Evolutionary conservation across 208 protist species (phyloP).

Genomic region (Wallacemonas sp.): DNA sequence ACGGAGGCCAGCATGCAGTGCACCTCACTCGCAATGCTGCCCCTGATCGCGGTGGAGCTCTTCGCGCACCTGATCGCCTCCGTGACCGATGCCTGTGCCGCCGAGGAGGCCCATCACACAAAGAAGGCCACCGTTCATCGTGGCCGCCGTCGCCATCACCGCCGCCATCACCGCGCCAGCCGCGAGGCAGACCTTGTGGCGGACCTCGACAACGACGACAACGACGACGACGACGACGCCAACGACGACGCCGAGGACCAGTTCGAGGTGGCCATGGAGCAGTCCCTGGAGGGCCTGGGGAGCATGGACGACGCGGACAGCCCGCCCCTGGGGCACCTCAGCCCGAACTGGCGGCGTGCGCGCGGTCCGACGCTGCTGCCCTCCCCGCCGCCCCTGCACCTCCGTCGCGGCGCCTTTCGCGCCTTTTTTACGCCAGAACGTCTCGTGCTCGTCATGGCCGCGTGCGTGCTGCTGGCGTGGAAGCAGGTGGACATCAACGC

Average conservation of each 20-base stretch:
- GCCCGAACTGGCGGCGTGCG: no score
- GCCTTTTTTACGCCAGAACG: conserved; percentile 16
- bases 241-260: no score
- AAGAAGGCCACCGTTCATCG: not conserved
- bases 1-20: not conserved
- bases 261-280: no score
- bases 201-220: no score
- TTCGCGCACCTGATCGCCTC: conserved; percentile 24
- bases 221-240: no score
- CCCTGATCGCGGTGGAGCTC: conserved; percentile 32
- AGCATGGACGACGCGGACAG: no score
- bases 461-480: conserved; percentile 40
- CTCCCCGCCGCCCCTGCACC: not conserved
- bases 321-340: no score
- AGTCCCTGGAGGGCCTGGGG: no score
- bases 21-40: conserved; percentile 21
- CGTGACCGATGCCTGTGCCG: conserved; percentile 2
- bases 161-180: not conserved
- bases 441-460: conserved; percentile 28
- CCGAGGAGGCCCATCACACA: not conserved
- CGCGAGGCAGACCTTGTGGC: no score
- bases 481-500: conserved; percentile 45
- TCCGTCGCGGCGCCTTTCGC: not conserved
- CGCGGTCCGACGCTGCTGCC: not conserved
- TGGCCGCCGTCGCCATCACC: not conserved